Evolutionary conservation across 768 basidiomycete genomes (phyloP).

Genomic region (Fomitopsis serialis): DNA sequence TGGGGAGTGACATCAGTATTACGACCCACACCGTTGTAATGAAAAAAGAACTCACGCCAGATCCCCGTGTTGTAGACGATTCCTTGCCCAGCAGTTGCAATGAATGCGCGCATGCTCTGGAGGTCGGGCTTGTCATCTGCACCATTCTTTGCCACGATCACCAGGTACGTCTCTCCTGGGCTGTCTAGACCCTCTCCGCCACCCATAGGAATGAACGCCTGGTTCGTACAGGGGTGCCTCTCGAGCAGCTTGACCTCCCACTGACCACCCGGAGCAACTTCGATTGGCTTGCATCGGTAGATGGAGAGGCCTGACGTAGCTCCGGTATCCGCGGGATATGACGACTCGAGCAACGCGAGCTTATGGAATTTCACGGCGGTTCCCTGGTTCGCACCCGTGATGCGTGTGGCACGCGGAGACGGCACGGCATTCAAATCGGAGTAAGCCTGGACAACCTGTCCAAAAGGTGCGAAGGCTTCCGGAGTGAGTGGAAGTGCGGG

Average conservation of each 20-base stretch:
- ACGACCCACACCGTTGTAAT: too few relatives aligned
- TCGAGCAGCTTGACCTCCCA: conserved; percentile 74
- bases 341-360: conserved; percentile 62
- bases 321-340: conserved; percentile 52
- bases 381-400: conserved; percentile 83
- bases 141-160: conserved; percentile 82
- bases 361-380: conserved; percentile 94
- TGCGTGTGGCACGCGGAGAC: conserved; percentile 55
- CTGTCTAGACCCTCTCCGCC: conserved; percentile 41
- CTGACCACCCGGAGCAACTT: conserved; percentile 37
- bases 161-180: conserved; percentile 60
- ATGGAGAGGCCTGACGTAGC: conserved; percentile 75
- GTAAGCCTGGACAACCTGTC: conserved; percentile 89
- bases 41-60: conserved; percentile 71
- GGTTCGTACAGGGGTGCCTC: conserved; percentile 84
- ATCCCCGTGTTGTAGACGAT: conserved; percentile 77
- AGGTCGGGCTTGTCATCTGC: conserved; percentile 73
- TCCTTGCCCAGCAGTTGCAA: conserved; percentile 77
- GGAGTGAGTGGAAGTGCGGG: conserved; percentile 71
- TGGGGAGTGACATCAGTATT: not conserved
- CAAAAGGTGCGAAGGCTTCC: conserved; percentile 85
- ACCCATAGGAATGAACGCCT: conserved; percentile 95
- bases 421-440: conserved; percentile 56
- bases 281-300: conserved; percentile 71
- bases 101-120: conserved; percentile 71